These are phyloP conservation scores for Phytophthora sp. DNA, from an alignment of 352 stramenopile species.

Conservation along the genomic window DNA sequence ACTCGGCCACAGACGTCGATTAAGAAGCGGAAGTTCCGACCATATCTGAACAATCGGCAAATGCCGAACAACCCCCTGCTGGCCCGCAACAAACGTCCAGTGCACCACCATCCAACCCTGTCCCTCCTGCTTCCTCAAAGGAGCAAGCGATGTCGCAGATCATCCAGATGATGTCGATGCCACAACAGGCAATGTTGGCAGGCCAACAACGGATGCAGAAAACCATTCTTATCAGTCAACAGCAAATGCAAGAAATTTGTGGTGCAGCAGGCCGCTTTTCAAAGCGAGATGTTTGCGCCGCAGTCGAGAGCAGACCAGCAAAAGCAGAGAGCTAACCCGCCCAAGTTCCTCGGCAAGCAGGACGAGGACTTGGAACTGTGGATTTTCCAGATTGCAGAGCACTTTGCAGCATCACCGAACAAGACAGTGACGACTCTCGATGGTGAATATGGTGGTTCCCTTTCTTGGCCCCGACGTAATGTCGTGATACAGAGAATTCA, in stretches of 20 bases:
- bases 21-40: too few species aligned
- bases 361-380: constrained; percentile 24
- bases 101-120: too few species aligned
- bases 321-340: constrained; percentile 13
- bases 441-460: constrained; percentile 10
- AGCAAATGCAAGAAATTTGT: constrained; percentile 19
- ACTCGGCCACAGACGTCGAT: too few species aligned
- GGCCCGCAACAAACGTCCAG: too few species aligned
- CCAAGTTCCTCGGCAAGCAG: constrained; percentile 10
- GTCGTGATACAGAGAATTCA: constrained; percentile 26
- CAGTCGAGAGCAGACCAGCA: constrained; percentile 17
- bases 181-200: too few species aligned
- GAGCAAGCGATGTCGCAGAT: too few species aligned
- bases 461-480: constrained; percentile 19
- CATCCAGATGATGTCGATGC: too few species aligned
- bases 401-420: constrained; percentile 5
- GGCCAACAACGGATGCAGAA: too few species aligned
- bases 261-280: constrained; percentile 15
- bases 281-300: constrained; percentile 8
- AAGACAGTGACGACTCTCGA: constrained; percentile 5
- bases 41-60: too few species aligned
- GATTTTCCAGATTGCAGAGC: constrained; percentile 18
- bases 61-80: too few species aligned
- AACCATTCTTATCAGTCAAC: too few species aligned
- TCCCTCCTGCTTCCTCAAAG: too few species aligned